These are phyloP conservation scores for Wickerhamiella hasegawae DNA, from an alignment of 805 yeast species.

Conservation along the genomic window DNA sequence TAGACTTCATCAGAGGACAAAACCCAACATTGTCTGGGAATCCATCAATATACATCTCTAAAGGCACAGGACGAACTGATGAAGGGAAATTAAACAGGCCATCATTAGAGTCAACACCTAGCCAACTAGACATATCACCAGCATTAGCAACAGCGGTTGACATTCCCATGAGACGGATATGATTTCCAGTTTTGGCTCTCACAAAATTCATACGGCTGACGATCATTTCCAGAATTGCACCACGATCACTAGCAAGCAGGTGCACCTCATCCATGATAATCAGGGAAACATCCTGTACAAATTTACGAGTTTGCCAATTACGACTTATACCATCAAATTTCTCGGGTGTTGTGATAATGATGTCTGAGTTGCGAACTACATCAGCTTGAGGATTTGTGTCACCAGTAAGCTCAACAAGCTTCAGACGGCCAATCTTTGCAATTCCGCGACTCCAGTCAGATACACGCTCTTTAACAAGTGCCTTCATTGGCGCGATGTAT, in stretches of 20 bases:
- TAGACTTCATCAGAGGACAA: constrained; percentile 72
- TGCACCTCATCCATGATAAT: constrained; percentile 81
- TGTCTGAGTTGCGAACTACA: constrained; percentile 52
- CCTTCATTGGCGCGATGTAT: constrained; percentile 83
- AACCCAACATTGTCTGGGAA: constrained; percentile 70
- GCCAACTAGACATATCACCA: constrained; percentile 73
- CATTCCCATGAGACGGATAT: constrained; percentile 56
- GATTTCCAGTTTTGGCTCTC: constrained; percentile 40
- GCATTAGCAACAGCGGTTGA: constrained; percentile 82
- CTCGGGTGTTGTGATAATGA: constrained; percentile 72
- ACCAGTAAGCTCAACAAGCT: constrained; percentile 66
- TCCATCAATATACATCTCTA: constrained; percentile 77
- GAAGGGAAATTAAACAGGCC: constrained; percentile 70
- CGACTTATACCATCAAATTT: constrained; percentile 80
- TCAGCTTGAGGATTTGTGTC: constrained; percentile 61
- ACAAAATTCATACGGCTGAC: constrained; percentile 75
- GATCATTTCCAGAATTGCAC: constrained; percentile 76
- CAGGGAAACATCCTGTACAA: constrained; percentile 58
- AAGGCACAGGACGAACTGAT: constrained; percentile 72
- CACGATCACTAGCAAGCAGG: constrained; percentile 69
- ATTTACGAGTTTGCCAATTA: constrained; percentile 65
- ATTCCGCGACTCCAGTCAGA: constrained; percentile 49
- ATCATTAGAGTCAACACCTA: constrained; percentile 37
- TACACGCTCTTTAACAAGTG: constrained; percentile 67
- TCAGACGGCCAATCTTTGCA: constrained; percentile 16